These are phyloP conservation scores for Chernovozyma aurita DNA, from an alignment of 1,139 yeast genomes.

Conservation along the genomic window DNA sequence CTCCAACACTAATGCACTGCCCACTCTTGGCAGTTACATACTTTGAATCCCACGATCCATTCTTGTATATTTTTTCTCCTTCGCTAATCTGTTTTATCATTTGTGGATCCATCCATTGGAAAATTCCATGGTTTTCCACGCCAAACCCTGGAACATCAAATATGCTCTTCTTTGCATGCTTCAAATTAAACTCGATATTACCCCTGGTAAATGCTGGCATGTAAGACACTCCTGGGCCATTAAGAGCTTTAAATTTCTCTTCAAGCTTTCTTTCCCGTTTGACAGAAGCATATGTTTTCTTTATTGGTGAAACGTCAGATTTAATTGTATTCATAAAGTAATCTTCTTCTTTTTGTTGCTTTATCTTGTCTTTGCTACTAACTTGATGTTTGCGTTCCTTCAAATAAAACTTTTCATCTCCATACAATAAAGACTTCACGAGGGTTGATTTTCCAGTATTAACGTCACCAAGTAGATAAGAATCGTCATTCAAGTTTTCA, in stretches of 20 bases:
- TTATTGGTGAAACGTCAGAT: background rate
- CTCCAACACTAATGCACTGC: conserved; percentile 53
- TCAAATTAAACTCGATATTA: conserved; percentile 29
- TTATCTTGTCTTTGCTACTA: conserved; percentile 8
- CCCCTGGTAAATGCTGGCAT: conserved; percentile 59
- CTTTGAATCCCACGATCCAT: conserved; percentile 31
- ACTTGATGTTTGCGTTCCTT: conserved; percentile 5
- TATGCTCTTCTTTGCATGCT: conserved; percentile 23
- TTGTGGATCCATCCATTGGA: conserved; percentile 21
- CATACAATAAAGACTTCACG: conserved; percentile 43
- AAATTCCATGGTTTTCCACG: conserved; percentile 23
- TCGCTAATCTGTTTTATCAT: conserved; percentile 29
- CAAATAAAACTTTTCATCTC: conserved; percentile 12
- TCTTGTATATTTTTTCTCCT: conserved; percentile 32
- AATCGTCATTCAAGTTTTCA: conserved; percentile 27
- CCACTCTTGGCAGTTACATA: conserved; percentile 41
- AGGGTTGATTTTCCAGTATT: conserved; percentile 77
- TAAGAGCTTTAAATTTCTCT: conserved; percentile 15
- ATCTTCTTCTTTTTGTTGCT: conserved; percentile 11
- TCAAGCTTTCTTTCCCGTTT: conserved; percentile 10
- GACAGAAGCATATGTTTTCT: conserved; percentile 5
- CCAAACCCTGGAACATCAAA: conserved; percentile 60
- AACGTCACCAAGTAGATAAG: conserved; percentile 66
- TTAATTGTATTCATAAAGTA: background rate
- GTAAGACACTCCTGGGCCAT: conserved; percentile 45